Base-by-base conservation (phyloP, 2,329 filamentous ascomycete genomes). In the Aspergillaceae sp. region DNA sequence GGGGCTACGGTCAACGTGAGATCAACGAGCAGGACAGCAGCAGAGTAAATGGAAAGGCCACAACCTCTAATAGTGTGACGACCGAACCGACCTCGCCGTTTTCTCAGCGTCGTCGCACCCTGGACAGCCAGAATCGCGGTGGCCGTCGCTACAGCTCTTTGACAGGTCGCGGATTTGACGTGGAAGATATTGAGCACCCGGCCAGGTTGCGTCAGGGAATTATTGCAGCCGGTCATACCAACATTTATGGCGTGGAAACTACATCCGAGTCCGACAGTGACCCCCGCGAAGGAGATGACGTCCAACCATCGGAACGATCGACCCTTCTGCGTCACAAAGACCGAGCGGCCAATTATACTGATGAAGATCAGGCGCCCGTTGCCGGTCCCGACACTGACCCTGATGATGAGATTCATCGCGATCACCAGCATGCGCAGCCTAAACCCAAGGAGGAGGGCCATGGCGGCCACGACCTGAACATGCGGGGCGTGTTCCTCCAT, bases 141-240 rank as follows among this genome's bases (percentile, higher is more conserved):
- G 50, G 59, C 4, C 62, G 65, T 30, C 59, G 63, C 26, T 66
- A 63, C 47, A 70, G 65, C 49, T 77, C 71, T 70, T 89, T 72
- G 68, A 83, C 70, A 28, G 75, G 72, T 29, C 71, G 76, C 44
- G 67, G 69, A 40, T 75, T 76, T 49, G 74, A 69, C 32, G 78
- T 89, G 46, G 84, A 83, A 28, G 77, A 82, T 45, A 78, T 94
- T 55, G 86, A 94, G 44, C 86, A 96, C 62, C 92, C 92, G 2
- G 85, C 88, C 27, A 91, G 84, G 52, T 89, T 97, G 73, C 78
- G 92, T 54, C 86, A 94, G 64, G 88, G 91, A 46, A 95, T 98
- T 56, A 94, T 97, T 54, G 83, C 84, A 34, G 87, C 87, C n/a
- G 84, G 82, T 49, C 78, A 80, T 27, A 36, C 11, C 27, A 83